These are phyloP conservation scores for Cystofilobasidium capitatum DNA, from an alignment of 768 basidiomycete genomes.

Conservation along the genomic window DNA sequence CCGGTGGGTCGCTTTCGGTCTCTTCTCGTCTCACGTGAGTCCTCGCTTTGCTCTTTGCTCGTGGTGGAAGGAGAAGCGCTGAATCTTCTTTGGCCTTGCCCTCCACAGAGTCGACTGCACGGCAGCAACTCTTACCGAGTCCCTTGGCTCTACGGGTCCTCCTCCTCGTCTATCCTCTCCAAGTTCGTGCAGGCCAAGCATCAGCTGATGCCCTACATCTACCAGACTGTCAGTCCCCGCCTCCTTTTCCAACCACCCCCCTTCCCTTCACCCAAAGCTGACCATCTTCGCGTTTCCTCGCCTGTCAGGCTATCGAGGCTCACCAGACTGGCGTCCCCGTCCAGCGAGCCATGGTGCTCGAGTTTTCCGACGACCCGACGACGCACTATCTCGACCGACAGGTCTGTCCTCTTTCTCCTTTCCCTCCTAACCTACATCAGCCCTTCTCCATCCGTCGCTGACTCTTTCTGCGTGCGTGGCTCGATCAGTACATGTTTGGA, in stretches of 20 bases:
- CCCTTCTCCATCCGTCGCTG: slow-evolving; percentile 21
- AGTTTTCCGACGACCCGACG: slow-evolving; percentile 39
- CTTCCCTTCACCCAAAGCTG: background rate
- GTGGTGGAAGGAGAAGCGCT: too few species aligned
- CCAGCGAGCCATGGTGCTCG: slow-evolving; percentile 38
- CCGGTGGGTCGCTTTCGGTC: slow-evolving; percentile 65
- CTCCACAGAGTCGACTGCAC: slow-evolving; percentile 51
- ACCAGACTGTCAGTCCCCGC: slow-evolving; percentile 32
- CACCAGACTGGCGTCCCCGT: slow-evolving; percentile 36
- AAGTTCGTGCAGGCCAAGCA: slow-evolving; percentile 55
- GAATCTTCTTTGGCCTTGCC: background rate
- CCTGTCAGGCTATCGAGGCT: slow-evolving; percentile 36
- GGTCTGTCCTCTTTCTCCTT: background rate
- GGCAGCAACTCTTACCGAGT: slow-evolving; percentile 66
- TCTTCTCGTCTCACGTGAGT: slow-evolving; percentile 58
- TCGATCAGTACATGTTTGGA: slow-evolving; percentile 35
- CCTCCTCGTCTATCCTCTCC: slow-evolving; percentile 41
- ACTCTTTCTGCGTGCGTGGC: background rate
- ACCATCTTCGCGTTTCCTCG: background rate
- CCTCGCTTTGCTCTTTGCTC: background rate
- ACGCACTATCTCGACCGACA: slow-evolving; percentile 36
- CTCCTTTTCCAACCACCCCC: background rate
- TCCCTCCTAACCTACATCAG: too few species aligned
- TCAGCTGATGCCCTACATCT: slow-evolving; percentile 64
- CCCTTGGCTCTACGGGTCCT: slow-evolving; percentile 62